Evolutionary conservation across 257 asterid species (phyloP), one percentile per base, ranked within the genome.

Genomic region (Solanum bukasovii): DNA sequence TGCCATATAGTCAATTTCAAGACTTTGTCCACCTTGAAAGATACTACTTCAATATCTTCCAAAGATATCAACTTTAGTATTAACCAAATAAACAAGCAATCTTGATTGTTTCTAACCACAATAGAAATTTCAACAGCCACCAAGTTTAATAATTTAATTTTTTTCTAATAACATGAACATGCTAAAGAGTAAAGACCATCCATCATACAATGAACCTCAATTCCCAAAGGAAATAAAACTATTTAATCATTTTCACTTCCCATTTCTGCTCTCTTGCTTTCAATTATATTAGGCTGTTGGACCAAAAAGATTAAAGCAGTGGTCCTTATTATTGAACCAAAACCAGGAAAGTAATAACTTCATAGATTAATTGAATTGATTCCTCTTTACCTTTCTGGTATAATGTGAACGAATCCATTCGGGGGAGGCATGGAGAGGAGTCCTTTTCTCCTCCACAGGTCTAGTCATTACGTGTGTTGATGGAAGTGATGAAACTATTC

Each of bases 381-480:
- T 81, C 42, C 21, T 78, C 90, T 87, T 35, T 88, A 97, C 99
- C 92, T 89, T 87, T 89, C 90, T 88, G 73, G 46, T 89, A 87
- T 94, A 97, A 13, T 93, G 94, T 1, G 98, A 92, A 20, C 97
- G 96, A 83, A 97, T 97, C 98, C 98, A 95, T 90, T 94, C 91
- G 9, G 98, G 96, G 34, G 95, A 90, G 4, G 86, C 96, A 61
- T 95, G 95, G 83, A 95, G 93, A 6, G 98, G 98, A 56, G 96
- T 93, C 83, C 91, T 87, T 92, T 94, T 93, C 94, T 94, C 98
- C 93, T 92, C 98, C 88, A 95, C 94, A 4, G 97, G 98, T 90
- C 98, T 90, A 8, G 96, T 91, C 98, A 95, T 95, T 90, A 97
- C 88, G 89, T 95, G 98, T 1, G 98, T 97, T 3, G 99, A 97